Conservation (phyloP, 352 stramenopile genomes). For the Hyaloperonospora brassicae region DNA sequence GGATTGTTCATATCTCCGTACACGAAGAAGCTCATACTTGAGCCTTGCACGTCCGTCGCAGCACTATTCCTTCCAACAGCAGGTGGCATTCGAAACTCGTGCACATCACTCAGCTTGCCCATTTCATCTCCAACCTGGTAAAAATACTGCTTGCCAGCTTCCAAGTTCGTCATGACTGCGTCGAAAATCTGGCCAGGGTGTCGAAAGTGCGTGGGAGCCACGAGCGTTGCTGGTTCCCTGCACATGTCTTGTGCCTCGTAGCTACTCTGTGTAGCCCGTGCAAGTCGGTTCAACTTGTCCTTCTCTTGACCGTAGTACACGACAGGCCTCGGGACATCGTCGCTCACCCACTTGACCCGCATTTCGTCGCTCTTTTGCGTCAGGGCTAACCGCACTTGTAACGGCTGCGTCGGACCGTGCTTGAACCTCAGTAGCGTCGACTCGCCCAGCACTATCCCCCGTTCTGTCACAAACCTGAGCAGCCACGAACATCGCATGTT, state of each 20-base stretch:
- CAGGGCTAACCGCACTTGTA: conserved; percentile 36
- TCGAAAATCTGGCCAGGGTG: conserved; percentile 37
- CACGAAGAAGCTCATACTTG: conserved; percentile 59
- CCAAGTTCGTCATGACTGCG: conserved; percentile 31
- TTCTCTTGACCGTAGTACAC: conserved; percentile 30
- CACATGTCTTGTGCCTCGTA: conserved; percentile 34
- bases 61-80: conserved; percentile 16
- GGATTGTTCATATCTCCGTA: conserved; percentile 61
- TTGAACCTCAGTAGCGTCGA: conserved; percentile 28
- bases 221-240: conserved; percentile 14
- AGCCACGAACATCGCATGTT: conserved; percentile 46
- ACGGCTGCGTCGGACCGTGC: conserved; percentile 30
- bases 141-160: conserved; percentile 27
- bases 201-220: conserved; percentile 18
- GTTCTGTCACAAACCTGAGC: conserved; percentile 31
- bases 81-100: conserved; percentile 28
- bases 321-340: conserved; percentile 26
- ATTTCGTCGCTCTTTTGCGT: conserved; percentile 33
- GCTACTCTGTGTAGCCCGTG: conserved; percentile 18
- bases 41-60: conserved; percentile 11
- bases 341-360: conserved; percentile 49
- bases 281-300: conserved; percentile 11
- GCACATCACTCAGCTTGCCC: conserved; percentile 23
- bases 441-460: conserved; percentile 23
- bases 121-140: conserved; percentile 30